phyloP scores from a whole-genome alignment of 2,329 filamentous ascomycete genomes.

The Aspergillus pseudoterreus region DNA sequence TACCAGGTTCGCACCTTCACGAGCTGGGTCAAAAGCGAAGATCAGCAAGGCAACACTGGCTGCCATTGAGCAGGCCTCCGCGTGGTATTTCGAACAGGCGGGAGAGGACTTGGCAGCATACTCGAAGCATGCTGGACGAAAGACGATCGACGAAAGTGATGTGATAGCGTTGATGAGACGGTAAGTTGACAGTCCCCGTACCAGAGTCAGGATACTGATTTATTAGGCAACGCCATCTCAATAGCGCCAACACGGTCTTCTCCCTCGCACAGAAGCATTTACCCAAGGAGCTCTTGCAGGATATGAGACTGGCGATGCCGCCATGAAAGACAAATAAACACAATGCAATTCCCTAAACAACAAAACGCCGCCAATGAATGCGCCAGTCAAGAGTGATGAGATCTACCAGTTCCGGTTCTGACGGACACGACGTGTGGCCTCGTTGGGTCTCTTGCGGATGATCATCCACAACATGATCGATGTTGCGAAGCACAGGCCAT shows the following conservation, averaged over 20 bases:
- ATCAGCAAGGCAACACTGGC: slow-evolving; percentile 70
- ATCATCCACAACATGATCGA: slow-evolving; percentile 97
- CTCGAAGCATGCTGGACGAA: slow-evolving; percentile 75
- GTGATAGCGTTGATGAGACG: slow-evolving; percentile 77
- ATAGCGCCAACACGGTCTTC: slow-evolving; percentile 69
- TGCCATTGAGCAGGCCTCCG: slow-evolving; percentile 73
- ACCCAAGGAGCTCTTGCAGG: slow-evolving; percentile 76
- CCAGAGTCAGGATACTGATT: slow-evolving; percentile 24
- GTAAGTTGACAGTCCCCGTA: slow-evolving; percentile 49
- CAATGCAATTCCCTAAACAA: slow-evolving; percentile 9
- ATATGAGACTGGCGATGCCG: slow-evolving; percentile 54
- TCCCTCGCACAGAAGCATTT: slow-evolving; percentile 80
- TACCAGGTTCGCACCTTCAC: slow-evolving; percentile 65
- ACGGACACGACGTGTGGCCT: slow-evolving; percentile 68
- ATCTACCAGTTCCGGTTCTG: slow-evolving; percentile 70
- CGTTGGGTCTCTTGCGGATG: slow-evolving; percentile 75
- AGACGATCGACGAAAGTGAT: slow-evolving; percentile 81
- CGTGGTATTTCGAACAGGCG: slow-evolving; percentile 89
- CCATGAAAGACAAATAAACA: slow-evolving; percentile 23
- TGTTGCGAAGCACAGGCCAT: slow-evolving; percentile 77
- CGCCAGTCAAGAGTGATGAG: slow-evolving; percentile 5
- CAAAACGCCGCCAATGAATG: slow-evolving; percentile 38
- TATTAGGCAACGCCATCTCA: slow-evolving; percentile 72
- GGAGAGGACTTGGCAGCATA: slow-evolving; percentile 77
- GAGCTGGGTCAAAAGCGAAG: slow-evolving; percentile 63